Conservation (phyloP, 805 yeast species). For the Barnettozyma salicaria region DNA sequence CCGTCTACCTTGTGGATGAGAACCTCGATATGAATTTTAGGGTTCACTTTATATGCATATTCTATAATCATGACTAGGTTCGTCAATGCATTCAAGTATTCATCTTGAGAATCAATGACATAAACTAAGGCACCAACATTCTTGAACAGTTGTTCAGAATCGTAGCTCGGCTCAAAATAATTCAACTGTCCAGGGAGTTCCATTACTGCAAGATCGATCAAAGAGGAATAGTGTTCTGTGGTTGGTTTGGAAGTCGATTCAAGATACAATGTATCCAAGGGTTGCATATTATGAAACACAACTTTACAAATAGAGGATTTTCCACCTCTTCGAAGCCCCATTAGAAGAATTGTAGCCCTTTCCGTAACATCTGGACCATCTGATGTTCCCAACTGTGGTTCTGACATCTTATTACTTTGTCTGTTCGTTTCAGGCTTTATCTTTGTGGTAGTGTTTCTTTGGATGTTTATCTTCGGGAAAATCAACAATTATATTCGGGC, state of each 20-base stretch:
- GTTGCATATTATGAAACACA: conserved; percentile 94
- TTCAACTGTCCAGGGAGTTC: conserved; percentile 94
- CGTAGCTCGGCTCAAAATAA: conserved; percentile 79
- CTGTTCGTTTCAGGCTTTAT: neutral
- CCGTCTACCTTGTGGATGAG: conserved; percentile 92
- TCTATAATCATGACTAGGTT: conserved; percentile 84
- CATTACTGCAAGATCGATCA: conserved; percentile 83
- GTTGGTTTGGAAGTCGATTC: conserved; percentile 90
- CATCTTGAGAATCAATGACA: conserved; percentile 94
- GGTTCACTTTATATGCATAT: conserved; percentile 79
- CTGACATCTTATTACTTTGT: too few relatives aligned
- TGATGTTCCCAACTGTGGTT: conserved; percentile 6
- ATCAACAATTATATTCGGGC: too few relatives aligned
- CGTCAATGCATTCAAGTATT: conserved; percentile 84
- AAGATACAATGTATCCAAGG: conserved; percentile 82
- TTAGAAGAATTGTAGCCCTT: conserved; percentile 69
- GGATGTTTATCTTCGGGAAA: too few relatives aligned
- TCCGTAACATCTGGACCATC: conserved; percentile 45
- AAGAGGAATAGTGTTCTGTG: conserved; percentile 72
- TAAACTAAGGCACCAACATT: conserved; percentile 88
- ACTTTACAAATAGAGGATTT: conserved; percentile 95
- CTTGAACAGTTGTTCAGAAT: conserved; percentile 67
- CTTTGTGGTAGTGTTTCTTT: neutral
- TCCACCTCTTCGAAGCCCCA: conserved; percentile 86
- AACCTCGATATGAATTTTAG: conserved; percentile 82